These are phyloP conservation scores for Penicillium sp. DNA, from an alignment of 2,329 filamentous ascomycete genomes.

Conservation along the genomic window DNA sequence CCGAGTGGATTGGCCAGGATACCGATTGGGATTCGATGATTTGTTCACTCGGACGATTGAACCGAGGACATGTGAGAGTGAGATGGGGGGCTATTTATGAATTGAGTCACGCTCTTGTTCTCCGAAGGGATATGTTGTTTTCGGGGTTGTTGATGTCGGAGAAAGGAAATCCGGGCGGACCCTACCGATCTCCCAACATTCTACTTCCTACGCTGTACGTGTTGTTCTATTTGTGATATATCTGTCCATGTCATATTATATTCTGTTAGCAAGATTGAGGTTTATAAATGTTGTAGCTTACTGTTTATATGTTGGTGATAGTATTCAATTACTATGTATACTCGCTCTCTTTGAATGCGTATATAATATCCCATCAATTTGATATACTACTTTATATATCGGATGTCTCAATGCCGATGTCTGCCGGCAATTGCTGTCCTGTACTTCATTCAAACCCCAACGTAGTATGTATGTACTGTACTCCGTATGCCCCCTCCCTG, in stretches of 20 bases:
- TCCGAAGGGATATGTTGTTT: background rate
- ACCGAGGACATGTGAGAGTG: background rate
- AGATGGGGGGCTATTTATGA: slow-evolving; percentile 4
- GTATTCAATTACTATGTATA: background rate
- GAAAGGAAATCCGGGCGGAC: slow-evolving; percentile 13
- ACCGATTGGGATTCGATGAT: slow-evolving; percentile 14
- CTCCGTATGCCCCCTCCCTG: background rate
- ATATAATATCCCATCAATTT: too few species aligned
- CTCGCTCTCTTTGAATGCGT: background rate
- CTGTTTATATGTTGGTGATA: background rate
- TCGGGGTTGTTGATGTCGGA: slow-evolving; percentile 4
- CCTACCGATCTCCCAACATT: slow-evolving; percentile 11
- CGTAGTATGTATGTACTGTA: slow-evolving; percentile 15
- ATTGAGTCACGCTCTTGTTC: slow-evolving; percentile 1
- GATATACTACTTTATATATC: background rate
- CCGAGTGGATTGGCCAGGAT: slow-evolving; percentile 8
- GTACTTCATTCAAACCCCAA: slow-evolving; percentile 1
- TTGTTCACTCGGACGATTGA: slow-evolving; percentile 1
- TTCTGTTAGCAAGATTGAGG: too few species aligned
- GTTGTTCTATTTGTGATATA: slow-evolving; percentile 1
- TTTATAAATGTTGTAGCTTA: too few species aligned
- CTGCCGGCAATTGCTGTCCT: background rate
- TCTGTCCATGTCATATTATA: too few species aligned
- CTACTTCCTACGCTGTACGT: slow-evolving; percentile 14
- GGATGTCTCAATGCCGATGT: background rate